phyloP scores from a whole-genome alignment of 2,329 filamentous ascomycete genomes.

The Colletotrichum sp. region DNA sequence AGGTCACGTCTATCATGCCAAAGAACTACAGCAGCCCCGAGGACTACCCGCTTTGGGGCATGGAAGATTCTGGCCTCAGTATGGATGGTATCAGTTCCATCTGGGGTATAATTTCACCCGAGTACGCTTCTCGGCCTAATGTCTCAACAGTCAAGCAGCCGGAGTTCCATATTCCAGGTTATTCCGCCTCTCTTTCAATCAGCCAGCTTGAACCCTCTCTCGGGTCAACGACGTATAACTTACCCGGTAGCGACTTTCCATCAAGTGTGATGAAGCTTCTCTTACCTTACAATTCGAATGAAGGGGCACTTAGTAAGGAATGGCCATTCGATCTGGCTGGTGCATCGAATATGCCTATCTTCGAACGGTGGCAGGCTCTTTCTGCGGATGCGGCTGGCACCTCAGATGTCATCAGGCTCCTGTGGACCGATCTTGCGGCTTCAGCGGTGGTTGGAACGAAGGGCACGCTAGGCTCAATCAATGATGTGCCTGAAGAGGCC shows the following conservation, averaged over 20 bases:
- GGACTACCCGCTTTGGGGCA: constrained; percentile 36
- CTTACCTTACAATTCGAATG: constrained; percentile 10
- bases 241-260: constrained; percentile 38
- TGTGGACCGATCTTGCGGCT: constrained; percentile 50
- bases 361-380: constrained; percentile 42
- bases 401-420: constrained; percentile 43
- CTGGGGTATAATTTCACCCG: constrained; percentile 44
- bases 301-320: too few species aligned
- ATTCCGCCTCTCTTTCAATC: background rate
- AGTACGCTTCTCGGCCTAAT: constrained; percentile 32
- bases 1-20: constrained; percentile 34
- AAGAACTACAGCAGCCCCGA: constrained; percentile 39
- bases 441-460: constrained; percentile 47
- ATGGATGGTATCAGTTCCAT: constrained; percentile 32
- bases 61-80: constrained; percentile 31
- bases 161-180: constrained; percentile 21
- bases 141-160: constrained; percentile 33
- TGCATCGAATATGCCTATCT: constrained; percentile 42
- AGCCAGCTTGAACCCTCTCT: background rate
- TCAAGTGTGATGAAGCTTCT: constrained; percentile 26
- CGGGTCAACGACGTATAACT: constrained; percentile 25
- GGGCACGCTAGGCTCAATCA: constrained; percentile 22
- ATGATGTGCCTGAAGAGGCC: background rate
- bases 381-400: constrained; percentile 29
- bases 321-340: constrained; percentile 16